phyloP scores from a whole-genome alignment of 805 yeast species.

The Sugiyamaella smithiae region DNA sequence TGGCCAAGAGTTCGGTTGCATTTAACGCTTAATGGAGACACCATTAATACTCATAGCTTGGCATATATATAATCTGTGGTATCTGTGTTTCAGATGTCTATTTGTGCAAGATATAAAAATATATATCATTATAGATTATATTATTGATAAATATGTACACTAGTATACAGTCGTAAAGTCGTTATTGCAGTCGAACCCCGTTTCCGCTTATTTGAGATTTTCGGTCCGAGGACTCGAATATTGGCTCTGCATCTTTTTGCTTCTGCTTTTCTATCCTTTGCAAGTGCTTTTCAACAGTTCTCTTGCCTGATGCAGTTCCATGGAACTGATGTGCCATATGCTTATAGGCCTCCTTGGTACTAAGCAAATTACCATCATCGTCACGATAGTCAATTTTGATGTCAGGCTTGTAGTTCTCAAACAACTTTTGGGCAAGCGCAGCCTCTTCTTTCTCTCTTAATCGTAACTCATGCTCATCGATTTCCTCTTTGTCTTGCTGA shows the following conservation, averaged over 20 bases:
- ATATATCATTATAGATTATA: no score
- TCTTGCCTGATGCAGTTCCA: constrained; percentile 46
- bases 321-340: constrained; percentile 75
- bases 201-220: neutral
- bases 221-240: constrained; percentile 12
- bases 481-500: constrained; percentile 34
- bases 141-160: no score
- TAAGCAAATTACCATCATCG: constrained; percentile 55
- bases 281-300: constrained; percentile 34
- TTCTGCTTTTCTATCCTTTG: constrained; percentile 30
- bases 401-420: constrained; percentile 43
- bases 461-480: constrained; percentile 30
- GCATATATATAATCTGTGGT: neutral
- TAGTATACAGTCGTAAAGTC: no score
- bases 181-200: constrained; percentile 1
- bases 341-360: constrained; percentile 72
- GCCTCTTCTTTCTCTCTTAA: constrained; percentile 33
- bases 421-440: constrained; percentile 29
- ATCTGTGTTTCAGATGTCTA: neutral
- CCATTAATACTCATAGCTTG: neutral
- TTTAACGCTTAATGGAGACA: constrained; percentile 22
- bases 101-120: neutral
- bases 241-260: constrained; percentile 22
- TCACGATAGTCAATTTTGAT: constrained; percentile 57
- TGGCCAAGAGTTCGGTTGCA: constrained; percentile 77